Conservation (phyloP, 495 filamentous ascomycete species). For the Annulohypoxylon stygium region DNA sequence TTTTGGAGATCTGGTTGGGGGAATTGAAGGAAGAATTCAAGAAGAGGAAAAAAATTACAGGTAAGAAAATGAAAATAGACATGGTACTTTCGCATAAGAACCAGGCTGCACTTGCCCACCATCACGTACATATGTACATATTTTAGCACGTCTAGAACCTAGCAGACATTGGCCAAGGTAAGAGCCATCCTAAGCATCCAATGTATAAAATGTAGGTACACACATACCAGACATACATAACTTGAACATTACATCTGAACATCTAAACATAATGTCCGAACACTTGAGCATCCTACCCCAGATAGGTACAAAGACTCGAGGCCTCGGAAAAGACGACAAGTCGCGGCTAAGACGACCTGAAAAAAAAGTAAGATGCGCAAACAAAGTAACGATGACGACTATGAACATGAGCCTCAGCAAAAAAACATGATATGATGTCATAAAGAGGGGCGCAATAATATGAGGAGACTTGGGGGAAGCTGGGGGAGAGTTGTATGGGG, state of each 20-base stretch:
- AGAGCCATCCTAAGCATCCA: not conserved
- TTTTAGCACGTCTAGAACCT: not conserved
- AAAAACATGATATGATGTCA: constrained; percentile 37
- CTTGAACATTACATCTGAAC: not conserved
- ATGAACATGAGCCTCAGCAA: constrained; percentile 36
- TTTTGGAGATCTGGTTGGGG: constrained; percentile 21
- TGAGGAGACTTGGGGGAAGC: constrained; percentile 22
- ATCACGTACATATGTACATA: not conserved
- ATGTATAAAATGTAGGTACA: not conserved
- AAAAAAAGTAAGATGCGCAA: constrained; percentile 18
- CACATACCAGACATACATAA: constrained; percentile 1
- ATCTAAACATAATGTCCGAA: not conserved
- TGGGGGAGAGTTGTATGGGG: constrained; percentile 15
- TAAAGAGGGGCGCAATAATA: constrained; percentile 35
- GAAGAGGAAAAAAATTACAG: constrained; percentile 5
- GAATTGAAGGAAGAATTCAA: not conserved
- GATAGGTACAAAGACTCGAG: constrained; percentile 30
- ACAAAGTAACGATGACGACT: constrained; percentile 35
- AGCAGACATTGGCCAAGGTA: not conserved
- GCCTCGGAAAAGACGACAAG: constrained; percentile 7
- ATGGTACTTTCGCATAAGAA: not conserved
- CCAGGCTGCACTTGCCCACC: not conserved
- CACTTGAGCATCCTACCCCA: not conserved
- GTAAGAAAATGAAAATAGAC: not conserved
- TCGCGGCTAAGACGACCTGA: constrained; percentile 14